Evolutionary conservation across 139 green algal genomes (phyloP).

Genomic region (Pycnococcus provasolii): DNA sequence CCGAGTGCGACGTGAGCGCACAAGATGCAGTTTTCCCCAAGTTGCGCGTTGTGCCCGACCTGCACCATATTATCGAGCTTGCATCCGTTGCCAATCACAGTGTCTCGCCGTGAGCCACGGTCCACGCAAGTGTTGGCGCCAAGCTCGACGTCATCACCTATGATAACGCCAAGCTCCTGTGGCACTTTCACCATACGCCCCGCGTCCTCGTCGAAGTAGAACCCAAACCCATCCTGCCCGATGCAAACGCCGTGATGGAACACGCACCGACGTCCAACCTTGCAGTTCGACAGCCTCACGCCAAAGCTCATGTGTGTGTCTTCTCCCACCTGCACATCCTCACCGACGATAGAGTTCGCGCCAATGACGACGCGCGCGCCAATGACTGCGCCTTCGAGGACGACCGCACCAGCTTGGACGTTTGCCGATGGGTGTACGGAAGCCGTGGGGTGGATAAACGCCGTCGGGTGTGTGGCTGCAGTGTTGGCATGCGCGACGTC

Average conservation of each 20-base stretch:
- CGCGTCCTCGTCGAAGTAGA: constrained; percentile 16
- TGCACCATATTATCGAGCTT: constrained; percentile 44
- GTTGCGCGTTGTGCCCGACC: constrained; percentile 40
- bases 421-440: neutral
- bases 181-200: constrained; percentile 3
- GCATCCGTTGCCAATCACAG: constrained; percentile 32
- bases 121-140: constrained; percentile 41
- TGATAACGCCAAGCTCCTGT: constrained; percentile 11
- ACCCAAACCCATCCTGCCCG: constrained; percentile 28
- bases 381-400: neutral
- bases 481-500: too few species aligned
- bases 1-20: constrained; percentile 36
- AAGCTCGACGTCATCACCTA: constrained; percentile 35
- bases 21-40: constrained; percentile 34
- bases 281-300: constrained; percentile 30
- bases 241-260: constrained; percentile 34
- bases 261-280: constrained; percentile 23
- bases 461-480: too few species aligned
- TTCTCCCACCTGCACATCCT: constrained; percentile 1
- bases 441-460: too few species aligned
- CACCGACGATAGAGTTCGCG: constrained; percentile 2
- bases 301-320: constrained; percentile 26
- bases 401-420: neutral
- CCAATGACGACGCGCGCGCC: constrained; percentile 10
- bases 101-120: constrained; percentile 41